Evolutionary conservation across 495 filamentous ascomycete species (phyloP).

Genomic region (Aspergillus baeticus): DNA sequence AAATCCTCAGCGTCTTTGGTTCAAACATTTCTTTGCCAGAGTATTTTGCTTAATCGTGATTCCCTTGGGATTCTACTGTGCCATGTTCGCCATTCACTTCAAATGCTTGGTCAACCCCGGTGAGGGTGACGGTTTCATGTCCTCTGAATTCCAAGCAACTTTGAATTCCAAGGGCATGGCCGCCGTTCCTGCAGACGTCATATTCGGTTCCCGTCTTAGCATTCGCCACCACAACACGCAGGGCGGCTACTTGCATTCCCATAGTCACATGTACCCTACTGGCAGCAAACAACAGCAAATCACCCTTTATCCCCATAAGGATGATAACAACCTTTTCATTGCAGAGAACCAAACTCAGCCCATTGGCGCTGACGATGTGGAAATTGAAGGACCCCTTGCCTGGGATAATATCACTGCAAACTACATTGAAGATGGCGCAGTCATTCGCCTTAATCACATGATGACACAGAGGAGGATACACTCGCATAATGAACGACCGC

Average conservation of each 20-base stretch:
- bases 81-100: slow-evolving; percentile 96
- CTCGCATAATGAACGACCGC: slow-evolving; percentile 96
- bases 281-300: slow-evolving; percentile 99
- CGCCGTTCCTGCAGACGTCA: slow-evolving; percentile 89
- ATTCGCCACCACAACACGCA: slow-evolving; percentile 96
- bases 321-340: slow-evolving; percentile 94
- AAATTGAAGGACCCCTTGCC: slow-evolving; percentile 74
- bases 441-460: slow-evolving; percentile 79
- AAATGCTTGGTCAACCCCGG: slow-evolving; percentile 88
- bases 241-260: slow-evolving; percentile 95
- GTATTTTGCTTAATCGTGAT: slow-evolving; percentile 91
- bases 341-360: slow-evolving; percentile 96
- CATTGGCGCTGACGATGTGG: slow-evolving; percentile 65
- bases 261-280: slow-evolving; percentile 94
- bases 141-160: slow-evolving; percentile 96
- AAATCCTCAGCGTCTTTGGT: slow-evolving; percentile 64
- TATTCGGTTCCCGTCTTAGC: slow-evolving; percentile 79
- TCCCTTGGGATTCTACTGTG: slow-evolving; percentile 86
- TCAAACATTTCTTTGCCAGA: slow-evolving; percentile 93
- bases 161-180: slow-evolving; percentile 95
- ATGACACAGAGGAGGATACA: slow-evolving; percentile 85
- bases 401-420: slow-evolving; percentile 74
- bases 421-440: slow-evolving; percentile 74
- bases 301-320: slow-evolving; percentile 97
- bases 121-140: slow-evolving; percentile 99